phyloP scores from a whole-genome alignment of 2,329 filamentous ascomycete species.

The Plectosphaerella sp. region DNA sequence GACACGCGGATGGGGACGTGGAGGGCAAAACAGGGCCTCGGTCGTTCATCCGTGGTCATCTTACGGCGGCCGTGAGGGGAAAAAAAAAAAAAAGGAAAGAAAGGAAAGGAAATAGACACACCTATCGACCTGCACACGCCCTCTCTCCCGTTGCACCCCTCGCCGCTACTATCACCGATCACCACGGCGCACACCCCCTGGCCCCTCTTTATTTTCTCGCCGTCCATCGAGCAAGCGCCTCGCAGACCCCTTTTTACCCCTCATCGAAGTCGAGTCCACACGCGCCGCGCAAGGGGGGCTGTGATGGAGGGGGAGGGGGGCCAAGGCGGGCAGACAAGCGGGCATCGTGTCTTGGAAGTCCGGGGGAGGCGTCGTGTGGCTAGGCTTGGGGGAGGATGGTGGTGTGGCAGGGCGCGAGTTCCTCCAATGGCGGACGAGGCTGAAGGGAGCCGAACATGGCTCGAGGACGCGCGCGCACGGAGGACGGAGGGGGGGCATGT shows the following conservation, averaged over 20 bases:
- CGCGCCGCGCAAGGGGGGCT: not conserved
- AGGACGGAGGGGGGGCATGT: not conserved
- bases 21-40: conserved; percentile 5
- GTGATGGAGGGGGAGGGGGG: too few relatives aligned
- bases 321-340: not conserved
- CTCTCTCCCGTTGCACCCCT: not conserved
- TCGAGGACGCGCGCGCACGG: not conserved
- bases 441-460: too few relatives aligned
- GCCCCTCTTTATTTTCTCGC: not conserved
- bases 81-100: not conserved
- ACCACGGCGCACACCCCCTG: not conserved
- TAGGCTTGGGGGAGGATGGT: not conserved
- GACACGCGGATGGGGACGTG: conserved; percentile 8
- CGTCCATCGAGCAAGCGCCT: not conserved
- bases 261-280: not conserved
- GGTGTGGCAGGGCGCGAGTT: not conserved
- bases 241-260: not conserved
- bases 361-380: not conserved
- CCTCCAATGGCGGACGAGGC: not conserved
- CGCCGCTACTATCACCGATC: not conserved
- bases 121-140: not conserved
- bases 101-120: not conserved
- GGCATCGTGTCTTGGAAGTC: not conserved
- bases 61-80: not conserved
- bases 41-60: not conserved